A percentile compares a stretch with the other conserved stretches of the same genome.
Evolutionary conservation across 2,329 filamentous ascomycete genomes (phyloP).

Genomic region (Aspergillus oerlinghausenensis): DNA sequence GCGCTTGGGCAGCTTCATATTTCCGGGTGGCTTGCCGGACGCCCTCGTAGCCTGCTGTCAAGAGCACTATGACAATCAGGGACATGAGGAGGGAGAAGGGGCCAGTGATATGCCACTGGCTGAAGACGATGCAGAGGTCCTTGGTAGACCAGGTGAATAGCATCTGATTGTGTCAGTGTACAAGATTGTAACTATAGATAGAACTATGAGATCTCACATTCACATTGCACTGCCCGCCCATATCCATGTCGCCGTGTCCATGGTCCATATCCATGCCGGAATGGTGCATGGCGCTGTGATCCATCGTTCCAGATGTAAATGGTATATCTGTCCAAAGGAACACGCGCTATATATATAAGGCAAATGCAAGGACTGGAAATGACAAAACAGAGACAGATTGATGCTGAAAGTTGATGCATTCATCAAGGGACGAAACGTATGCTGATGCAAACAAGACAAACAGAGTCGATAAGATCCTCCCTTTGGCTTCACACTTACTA

Average conservation of each 20-base stretch:
- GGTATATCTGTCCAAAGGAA: background rate
- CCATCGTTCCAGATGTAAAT: slow-evolving; percentile 21
- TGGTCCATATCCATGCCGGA: slow-evolving; percentile 41
- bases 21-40: slow-evolving; percentile 70
- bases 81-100: slow-evolving; percentile 73
- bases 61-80: slow-evolving; percentile 71
- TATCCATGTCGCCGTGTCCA: slow-evolving; percentile 52
- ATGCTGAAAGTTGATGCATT: slow-evolving; percentile 3
- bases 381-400: background rate
- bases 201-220: slow-evolving; percentile 57
- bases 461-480: slow-evolving; percentile 21
- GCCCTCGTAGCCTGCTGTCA: slow-evolving; percentile 90
- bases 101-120: slow-evolving; percentile 78
- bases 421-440: slow-evolving; percentile 3
- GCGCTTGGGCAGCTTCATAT: slow-evolving; percentile 61
- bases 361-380: background rate
- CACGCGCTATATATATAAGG: background rate
- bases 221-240: slow-evolving; percentile 75
- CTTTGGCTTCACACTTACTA: background rate
- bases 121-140: slow-evolving; percentile 95
- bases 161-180: slow-evolving; percentile 60
- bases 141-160: slow-evolving; percentile 94
- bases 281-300: slow-evolving; percentile 32
- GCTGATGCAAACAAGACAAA: slow-evolving; percentile 35
- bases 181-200: background rate